Conservation (phyloP, 2,329 filamentous ascomycete species). For the Beauveria scarabaeidicola region DNA sequence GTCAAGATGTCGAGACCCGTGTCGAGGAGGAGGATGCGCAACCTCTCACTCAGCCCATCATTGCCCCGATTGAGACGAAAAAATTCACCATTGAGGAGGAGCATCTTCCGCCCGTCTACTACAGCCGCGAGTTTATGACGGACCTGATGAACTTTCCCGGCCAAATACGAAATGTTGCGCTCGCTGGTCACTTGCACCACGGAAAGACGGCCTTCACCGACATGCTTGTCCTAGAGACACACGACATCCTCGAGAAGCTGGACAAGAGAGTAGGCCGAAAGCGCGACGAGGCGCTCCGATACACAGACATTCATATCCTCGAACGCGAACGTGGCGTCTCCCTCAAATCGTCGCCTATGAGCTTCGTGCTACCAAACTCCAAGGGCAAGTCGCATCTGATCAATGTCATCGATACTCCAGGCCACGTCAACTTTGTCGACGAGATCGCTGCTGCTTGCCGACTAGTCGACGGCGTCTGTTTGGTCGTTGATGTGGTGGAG, state of each 20-base stretch:
- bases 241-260: constrained; percentile 71
- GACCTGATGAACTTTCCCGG: constrained; percentile 95
- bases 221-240: constrained; percentile 93
- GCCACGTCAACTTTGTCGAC: constrained; percentile 97
- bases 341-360: constrained; percentile 92
- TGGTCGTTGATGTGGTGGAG: constrained; percentile 94
- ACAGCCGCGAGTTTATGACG: constrained; percentile 84
- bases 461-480: constrained; percentile 81
- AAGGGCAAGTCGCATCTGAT: constrained; percentile 91
- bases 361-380: constrained; percentile 75
- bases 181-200: constrained; percentile 91
- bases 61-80: constrained; percentile 86
- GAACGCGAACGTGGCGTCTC: constrained; percentile 87
- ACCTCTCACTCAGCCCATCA: constrained; percentile 82
- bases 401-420: constrained; percentile 92
- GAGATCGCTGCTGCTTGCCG: constrained; percentile 85
- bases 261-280: constrained; percentile 75
- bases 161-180: constrained; percentile 84
- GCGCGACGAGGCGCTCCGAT: constrained; percentile 82
- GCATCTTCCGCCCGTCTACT: constrained; percentile 80
- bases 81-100: constrained; percentile 92
- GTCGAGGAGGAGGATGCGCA: constrained; percentile 97
- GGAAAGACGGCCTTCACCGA: constrained; percentile 98
- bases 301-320: constrained; percentile 85
- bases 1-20: constrained; percentile 85